Conservation (phyloP, 2,329 filamentous ascomycete genomes). For the Alternaria novae-zelandiae region DNA sequence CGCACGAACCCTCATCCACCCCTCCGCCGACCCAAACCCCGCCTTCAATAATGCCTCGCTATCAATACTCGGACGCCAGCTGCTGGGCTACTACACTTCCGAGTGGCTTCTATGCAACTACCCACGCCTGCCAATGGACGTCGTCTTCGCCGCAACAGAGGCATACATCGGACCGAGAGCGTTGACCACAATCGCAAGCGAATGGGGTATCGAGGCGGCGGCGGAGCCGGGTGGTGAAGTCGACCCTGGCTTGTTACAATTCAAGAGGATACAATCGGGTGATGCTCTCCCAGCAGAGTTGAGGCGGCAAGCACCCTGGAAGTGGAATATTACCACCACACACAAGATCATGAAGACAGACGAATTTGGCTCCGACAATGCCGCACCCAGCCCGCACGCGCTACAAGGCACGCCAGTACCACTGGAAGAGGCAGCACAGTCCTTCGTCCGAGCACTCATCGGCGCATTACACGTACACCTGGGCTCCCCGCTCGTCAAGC, state of each 20-base stretch:
- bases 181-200: conserved; percentile 73
- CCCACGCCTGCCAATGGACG: conserved; percentile 86
- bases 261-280: conserved; percentile 57
- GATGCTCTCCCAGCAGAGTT: conserved; percentile 33
- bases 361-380: conserved; percentile 75
- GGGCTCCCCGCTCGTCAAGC: conserved; percentile 77
- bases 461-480: conserved; percentile 87
- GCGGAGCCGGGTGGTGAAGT: conserved; percentile 88
- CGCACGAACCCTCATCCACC: conserved; percentile 82
- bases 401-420: conserved; percentile 39
- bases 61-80: conserved; percentile 77
- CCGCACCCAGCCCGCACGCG: conserved; percentile 31
- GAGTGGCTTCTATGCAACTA: conserved; percentile 89
- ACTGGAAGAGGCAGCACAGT: conserved; percentile 68
- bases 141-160: conserved; percentile 84
- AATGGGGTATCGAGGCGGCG: conserved; percentile 93
- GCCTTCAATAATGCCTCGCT: conserved; percentile 90
- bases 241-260: conserved; percentile 89
- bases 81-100: conserved; percentile 86
- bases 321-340: conserved; percentile 55
- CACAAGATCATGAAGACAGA: conserved; percentile 82
- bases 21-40: conserved; percentile 78
- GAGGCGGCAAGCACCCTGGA: conserved; percentile 38
- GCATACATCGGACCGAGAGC: conserved; percentile 81
- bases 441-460: conserved; percentile 82